Evolutionary conservation across 768 basidiomycete genomes (phyloP).

Genomic region (Tubosaeta brunneosetosa): DNA sequence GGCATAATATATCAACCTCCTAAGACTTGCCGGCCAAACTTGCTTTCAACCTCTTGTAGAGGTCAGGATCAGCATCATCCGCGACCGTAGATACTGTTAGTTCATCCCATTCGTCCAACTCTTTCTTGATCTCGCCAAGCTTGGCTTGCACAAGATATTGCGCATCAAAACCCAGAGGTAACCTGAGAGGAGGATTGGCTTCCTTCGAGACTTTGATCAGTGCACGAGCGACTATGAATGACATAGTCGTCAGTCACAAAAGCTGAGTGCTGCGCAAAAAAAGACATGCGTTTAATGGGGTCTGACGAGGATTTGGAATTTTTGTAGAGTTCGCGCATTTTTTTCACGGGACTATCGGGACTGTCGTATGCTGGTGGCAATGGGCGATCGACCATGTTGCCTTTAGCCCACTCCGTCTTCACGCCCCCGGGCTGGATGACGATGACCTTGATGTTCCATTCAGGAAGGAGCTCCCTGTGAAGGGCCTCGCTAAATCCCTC

Average conservation of each 20-base stretch:
- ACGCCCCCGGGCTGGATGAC: slow-evolving; percentile 20
- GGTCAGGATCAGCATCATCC: slow-evolving; percentile 16
- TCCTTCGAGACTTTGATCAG: slow-evolving; percentile 16
- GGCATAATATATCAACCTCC: too few species aligned
- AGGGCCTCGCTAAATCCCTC: slow-evolving; percentile 25
- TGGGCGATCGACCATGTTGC: slow-evolving; percentile 10
- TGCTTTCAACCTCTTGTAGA: slow-evolving; percentile 5
- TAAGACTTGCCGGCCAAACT: neutral
- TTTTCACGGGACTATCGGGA: slow-evolving; percentile 13
- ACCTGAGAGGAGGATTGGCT: slow-evolving; percentile 17
- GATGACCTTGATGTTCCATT: slow-evolving; percentile 27
- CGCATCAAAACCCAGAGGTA: slow-evolving; percentile 19
- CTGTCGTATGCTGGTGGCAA: slow-evolving; percentile 15
- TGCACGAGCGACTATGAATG: slow-evolving; percentile 12
- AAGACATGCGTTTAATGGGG: too few species aligned
- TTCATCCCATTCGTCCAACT: slow-evolving; percentile 11
- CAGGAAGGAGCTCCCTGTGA: slow-evolving; percentile 17
- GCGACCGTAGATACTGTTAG: slow-evolving; percentile 17
- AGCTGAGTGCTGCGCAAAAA: too few species aligned
- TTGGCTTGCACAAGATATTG: slow-evolving; percentile 14
- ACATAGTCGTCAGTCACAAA: neutral
- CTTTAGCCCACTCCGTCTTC: slow-evolving; percentile 20
- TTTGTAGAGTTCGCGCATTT: slow-evolving; percentile 9
- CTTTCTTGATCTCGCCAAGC: slow-evolving; percentile 14
- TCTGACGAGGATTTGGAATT: too few species aligned